Evolutionary conservation across 169 alveolate species (phyloP), one percentile per base, ranked within the genome.

Genomic region (Miamiensis avidus): DNA sequence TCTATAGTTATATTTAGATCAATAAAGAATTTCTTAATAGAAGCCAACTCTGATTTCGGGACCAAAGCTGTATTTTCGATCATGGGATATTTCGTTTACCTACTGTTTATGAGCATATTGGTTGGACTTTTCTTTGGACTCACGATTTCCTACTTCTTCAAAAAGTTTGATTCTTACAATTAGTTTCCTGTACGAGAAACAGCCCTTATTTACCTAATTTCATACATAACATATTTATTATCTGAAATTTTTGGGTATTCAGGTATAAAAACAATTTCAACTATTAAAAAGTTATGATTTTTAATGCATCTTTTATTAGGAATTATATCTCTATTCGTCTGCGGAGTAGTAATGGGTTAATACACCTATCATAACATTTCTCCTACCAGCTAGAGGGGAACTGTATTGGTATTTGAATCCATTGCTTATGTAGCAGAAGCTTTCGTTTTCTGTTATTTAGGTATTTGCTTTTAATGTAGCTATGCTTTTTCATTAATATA

Each of bases 401-500:
- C 92, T 32, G 82, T 85, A 33, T 85, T 91, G n/a, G 91, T 84
- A 29, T 82, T 88, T 75, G 91, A 91, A 76, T 84, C 91, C 26
- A 79, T 91, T 25, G 89, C 92, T 29, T 88, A 91, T 78, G 84
- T 87, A 34, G 89, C 89, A 20, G 94, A 91, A 85, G 94, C 91
- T n/a, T 91, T 91, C 75, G 94, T 91, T 29, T 90, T 90, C 78
- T 88, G 91, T 16, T 91, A 91, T 83, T 85, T 91, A 87, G 93
- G 93, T 78, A 4, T 0, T 33, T 78, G 16, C 0, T 33, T 29
- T 20, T 65, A 65, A 65, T 65, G 26, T 65, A 65, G 16, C 16
- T 65, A 65, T 65, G 26, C 26, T 20, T 65, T 20, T 65, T 20
- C 26, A 65, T 65, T 20, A 20, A 65, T 65, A 65, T 65, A 65